These are phyloP conservation scores for Aulographum hederae DNA, from an alignment of 2,329 filamentous ascomycete genomes.

Conservation along the genomic window DNA sequence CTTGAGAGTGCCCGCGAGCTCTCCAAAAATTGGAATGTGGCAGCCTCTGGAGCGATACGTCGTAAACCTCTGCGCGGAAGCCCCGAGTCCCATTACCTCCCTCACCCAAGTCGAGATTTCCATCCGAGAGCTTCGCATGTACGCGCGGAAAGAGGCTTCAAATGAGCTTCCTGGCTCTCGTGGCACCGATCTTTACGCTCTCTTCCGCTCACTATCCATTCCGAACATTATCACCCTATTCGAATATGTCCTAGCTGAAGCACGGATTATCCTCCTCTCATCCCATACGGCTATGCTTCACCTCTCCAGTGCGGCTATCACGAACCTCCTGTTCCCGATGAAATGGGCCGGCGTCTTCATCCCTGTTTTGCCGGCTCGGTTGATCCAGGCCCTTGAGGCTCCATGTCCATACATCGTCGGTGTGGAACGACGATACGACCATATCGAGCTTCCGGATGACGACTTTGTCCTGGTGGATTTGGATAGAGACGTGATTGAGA, in stretches of 20 bases:
- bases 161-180: conserved; percentile 90
- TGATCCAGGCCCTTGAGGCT: conserved; percentile 81
- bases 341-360: conserved; percentile 93
- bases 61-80: conserved; percentile 89
- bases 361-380: conserved; percentile 68
- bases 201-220: conserved; percentile 79
- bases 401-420: conserved; percentile 96
- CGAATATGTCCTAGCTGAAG: conserved; percentile 84
- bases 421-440: conserved; percentile 80
- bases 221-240: conserved; percentile 85
- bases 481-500: conserved; percentile 78
- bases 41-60: conserved; percentile 93
- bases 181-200: conserved; percentile 78
- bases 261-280: conserved; percentile 87
- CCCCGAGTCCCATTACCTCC: conserved; percentile 76
- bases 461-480: conserved; percentile 92
- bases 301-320: conserved; percentile 73
- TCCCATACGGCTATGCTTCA: conserved; percentile 95
- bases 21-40: conserved; percentile 82
- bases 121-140: conserved; percentile 75
- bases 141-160: conserved; percentile 76
- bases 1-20: conserved; percentile 68
- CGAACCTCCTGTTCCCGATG: conserved; percentile 71
- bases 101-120: conserved; percentile 91
- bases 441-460: conserved; percentile 73